Percentiles rank a stretch among this genome's conserved stretches.
Evolutionary conservation across 2,329 filamentous ascomycete genomes (phyloP).

Genomic region (Huntiella omanensis): DNA sequence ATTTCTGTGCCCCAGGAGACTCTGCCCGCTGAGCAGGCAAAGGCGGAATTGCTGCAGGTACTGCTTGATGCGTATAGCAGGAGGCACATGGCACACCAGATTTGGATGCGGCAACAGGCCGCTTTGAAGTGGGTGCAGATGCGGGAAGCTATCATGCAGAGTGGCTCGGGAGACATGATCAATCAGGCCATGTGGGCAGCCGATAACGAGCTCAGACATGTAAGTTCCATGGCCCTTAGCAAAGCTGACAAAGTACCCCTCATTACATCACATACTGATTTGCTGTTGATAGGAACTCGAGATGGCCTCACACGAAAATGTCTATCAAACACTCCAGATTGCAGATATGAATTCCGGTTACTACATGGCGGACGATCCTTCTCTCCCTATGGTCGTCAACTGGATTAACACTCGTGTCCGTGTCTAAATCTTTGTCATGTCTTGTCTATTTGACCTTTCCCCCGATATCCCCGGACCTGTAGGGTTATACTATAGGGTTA

Average conservation of each 20-base stretch:
- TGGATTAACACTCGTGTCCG: slow-evolving; percentile 32
- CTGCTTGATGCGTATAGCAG: slow-evolving; percentile 40
- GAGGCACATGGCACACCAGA: slow-evolving; percentile 45
- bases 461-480: too few species aligned
- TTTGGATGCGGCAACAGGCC: slow-evolving; percentile 40
- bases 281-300: slow-evolving; percentile 31
- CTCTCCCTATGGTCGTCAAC: slow-evolving; percentile 34
- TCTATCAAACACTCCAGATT: slow-evolving; percentile 35
- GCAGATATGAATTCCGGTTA: slow-evolving; percentile 36
- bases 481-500: neutral
- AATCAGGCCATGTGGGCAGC: slow-evolving; percentile 31
- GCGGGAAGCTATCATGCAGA: slow-evolving; percentile 33
- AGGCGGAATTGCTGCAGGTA: slow-evolving; percentile 17
- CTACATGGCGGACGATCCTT: slow-evolving; percentile 45
- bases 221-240: slow-evolving; percentile 20
- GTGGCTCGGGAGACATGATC: slow-evolving; percentile 16
- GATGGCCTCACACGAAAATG: slow-evolving; percentile 36
- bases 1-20: slow-evolving; percentile 32
- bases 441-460: neutral
- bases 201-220: slow-evolving; percentile 37
- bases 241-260: too few species aligned
- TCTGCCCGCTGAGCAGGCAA: slow-evolving; percentile 7
- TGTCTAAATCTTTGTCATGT: slow-evolving; percentile 2
- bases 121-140: slow-evolving; percentile 40
- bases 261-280: neutral